A percentile compares a stretch with the other conserved stretches of the same genome.
These are phyloP conservation scores for Termitomyces sp. DNA, from an alignment of 768 basidiomycete species.

Conservation along the genomic window DNA sequence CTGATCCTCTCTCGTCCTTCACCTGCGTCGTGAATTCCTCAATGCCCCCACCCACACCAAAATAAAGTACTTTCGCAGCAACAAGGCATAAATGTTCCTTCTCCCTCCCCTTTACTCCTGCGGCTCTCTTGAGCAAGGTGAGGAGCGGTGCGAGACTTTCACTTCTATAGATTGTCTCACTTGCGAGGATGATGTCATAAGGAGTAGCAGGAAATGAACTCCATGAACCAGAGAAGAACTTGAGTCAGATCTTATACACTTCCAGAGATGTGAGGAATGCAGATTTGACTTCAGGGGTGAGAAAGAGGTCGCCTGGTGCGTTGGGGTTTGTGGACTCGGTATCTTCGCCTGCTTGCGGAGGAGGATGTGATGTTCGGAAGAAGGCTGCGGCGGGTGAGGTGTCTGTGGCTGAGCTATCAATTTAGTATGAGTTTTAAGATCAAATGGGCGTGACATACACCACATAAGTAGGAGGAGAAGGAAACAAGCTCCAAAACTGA, in stretches of 20 bases:
- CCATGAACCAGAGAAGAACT: constrained; percentile 88
- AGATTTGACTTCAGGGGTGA: constrained; percentile 59
- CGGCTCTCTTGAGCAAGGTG: constrained; percentile 36
- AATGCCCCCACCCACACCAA: constrained; percentile 92
- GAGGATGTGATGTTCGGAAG: constrained; percentile 32
- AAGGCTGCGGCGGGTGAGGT: constrained; percentile 52
- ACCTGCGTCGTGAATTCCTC: constrained; percentile 66
- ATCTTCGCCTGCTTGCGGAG: constrained; percentile 10
- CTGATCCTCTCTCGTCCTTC: constrained; percentile 37
- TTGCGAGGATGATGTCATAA: constrained; percentile 79
- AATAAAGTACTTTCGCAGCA: constrained; percentile 90
- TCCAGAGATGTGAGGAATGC: constrained; percentile 64
- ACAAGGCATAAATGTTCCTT: constrained; percentile 56
- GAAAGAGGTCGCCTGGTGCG: constrained; percentile 44
- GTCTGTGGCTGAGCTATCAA: constrained; percentile 36
- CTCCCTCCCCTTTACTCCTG: constrained; percentile 27
- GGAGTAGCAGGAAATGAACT: constrained; percentile 38
- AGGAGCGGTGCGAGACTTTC: constrained; percentile 63
- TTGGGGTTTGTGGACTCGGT: constrained; percentile 20
- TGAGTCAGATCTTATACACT: constrained; percentile 52
- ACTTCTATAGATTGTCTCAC: constrained; percentile 87
- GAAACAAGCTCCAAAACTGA: constrained; percentile 79
- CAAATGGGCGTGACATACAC: constrained; percentile 52
- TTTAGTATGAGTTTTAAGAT: neutral
- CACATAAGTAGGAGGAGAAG: constrained; percentile 72